Percentiles rank a stretch among this genome's conserved stretches.
These are phyloP conservation scores for Backusella morwellensis DNA, from an alignment of 192 early-diverging fungal genomes.

Conservation along the genomic window DNA sequence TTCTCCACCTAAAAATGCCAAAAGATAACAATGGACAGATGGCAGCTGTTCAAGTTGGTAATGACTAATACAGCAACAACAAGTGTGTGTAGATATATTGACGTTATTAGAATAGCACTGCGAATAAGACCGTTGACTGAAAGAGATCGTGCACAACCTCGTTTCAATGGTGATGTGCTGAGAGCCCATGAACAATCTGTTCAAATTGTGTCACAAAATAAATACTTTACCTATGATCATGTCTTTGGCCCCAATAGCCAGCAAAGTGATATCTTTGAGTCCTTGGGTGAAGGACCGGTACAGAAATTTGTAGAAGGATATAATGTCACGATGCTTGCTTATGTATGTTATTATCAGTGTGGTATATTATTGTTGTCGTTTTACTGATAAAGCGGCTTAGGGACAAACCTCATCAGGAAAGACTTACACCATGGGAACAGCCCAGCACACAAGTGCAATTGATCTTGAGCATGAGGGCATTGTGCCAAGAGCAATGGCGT, in stretches of 20 bases:
- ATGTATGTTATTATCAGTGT: slow-evolving; percentile 38
- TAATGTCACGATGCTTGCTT: slow-evolving; percentile 93
- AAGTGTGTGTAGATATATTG: neutral
- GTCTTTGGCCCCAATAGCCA: slow-evolving; percentile 31
- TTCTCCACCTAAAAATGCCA: neutral
- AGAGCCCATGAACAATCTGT: slow-evolving; percentile 23
- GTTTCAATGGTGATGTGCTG: slow-evolving; percentile 26
- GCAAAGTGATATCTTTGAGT: slow-evolving; percentile 32
- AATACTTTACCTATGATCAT: slow-evolving; percentile 37
- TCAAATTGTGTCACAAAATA: slow-evolving; percentile 26
- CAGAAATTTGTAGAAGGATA: slow-evolving; percentile 57
- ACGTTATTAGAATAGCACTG: slow-evolving; percentile 17
- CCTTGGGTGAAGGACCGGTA: slow-evolving; percentile 26
- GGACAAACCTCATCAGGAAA: slow-evolving; percentile 94
- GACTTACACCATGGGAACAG: slow-evolving; percentile 95
- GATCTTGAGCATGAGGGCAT: slow-evolving; percentile 50
- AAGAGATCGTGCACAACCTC: slow-evolving; percentile 28
- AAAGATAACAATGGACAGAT: slow-evolving; percentile 23
- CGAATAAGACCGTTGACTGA: slow-evolving; percentile 33
- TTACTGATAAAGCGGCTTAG: slow-evolving; percentile 9
- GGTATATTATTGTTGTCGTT: too few relatives aligned
- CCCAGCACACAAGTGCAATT: slow-evolving; percentile 27
- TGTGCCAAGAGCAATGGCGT: slow-evolving; percentile 69
- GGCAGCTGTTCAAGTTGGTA: slow-evolving; percentile 40
- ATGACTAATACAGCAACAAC: neutral